Conservation (phyloP, 495 filamentous ascomycete species). For the Xylaria nigripes region DNA sequence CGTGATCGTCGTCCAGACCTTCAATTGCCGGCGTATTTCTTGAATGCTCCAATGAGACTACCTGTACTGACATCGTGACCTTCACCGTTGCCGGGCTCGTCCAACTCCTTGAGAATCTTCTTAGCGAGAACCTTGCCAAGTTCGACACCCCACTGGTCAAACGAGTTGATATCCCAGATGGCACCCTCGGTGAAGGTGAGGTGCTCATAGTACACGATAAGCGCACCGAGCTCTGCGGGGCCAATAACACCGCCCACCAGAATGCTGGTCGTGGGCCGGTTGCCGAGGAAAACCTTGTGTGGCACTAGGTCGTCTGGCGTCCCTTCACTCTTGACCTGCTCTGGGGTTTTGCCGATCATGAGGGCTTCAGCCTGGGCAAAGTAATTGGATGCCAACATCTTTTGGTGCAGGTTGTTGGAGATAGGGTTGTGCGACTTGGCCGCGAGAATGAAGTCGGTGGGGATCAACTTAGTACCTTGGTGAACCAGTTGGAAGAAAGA, state of each 20-base stretch:
- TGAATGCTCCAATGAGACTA: constrained; percentile 79
- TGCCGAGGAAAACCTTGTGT: constrained; percentile 99
- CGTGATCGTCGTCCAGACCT: constrained; percentile 15
- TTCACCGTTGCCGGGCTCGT: constrained; percentile 58
- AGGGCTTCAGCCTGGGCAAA: constrained; percentile 94
- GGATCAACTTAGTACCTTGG: constrained; percentile 98
- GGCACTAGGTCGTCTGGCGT: constrained; percentile 75
- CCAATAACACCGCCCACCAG: constrained; percentile 86
- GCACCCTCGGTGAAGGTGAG: constrained; percentile 96
- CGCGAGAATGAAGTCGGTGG: constrained; percentile 94
- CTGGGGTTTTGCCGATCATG: constrained; percentile 94
- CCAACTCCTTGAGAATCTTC: constrained; percentile 74
- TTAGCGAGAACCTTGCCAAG: constrained; percentile 93
- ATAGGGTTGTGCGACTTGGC: constrained; percentile 95
- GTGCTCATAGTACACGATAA: constrained; percentile 99
- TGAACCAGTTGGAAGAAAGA: constrained; percentile 99
- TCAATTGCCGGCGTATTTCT: constrained; percentile 45
- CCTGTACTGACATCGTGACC: constrained; percentile 81
- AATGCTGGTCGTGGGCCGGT: constrained; percentile 92
- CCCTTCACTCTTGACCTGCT: constrained; percentile 82
- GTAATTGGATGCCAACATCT: constrained; percentile 98
- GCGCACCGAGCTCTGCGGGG: constrained; percentile 80
- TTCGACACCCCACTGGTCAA: constrained; percentile 99
- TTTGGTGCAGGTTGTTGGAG: constrained; percentile 85
- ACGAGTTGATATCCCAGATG: constrained; percentile 98